These are phyloP conservation scores for Fabrea salina DNA, from an alignment of 169 alveolate species.

Conservation along the genomic window DNA sequence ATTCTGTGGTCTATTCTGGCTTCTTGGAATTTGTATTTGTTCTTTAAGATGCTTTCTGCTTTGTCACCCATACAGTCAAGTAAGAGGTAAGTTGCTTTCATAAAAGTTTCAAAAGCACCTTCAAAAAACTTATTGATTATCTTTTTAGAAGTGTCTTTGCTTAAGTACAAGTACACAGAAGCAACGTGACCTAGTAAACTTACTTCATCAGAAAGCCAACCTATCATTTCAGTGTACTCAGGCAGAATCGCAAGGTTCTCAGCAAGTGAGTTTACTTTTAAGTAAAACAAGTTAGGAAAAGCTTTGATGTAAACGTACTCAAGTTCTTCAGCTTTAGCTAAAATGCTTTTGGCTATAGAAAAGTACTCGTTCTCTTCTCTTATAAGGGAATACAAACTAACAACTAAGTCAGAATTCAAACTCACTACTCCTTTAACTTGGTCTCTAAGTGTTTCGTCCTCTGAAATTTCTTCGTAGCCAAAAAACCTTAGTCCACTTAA, in stretches of 20 bases:
- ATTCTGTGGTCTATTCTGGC: background rate
- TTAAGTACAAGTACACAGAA: background rate
- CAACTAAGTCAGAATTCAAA: background rate
- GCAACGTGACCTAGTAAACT: background rate
- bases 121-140: background rate
- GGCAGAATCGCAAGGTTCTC: background rate
- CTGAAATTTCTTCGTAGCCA: background rate
- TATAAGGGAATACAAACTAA: background rate
- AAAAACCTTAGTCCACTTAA: background rate
- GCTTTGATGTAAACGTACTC: background rate
- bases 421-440: background rate
- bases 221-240: background rate
- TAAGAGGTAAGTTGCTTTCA: background rate
- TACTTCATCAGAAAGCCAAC: background rate
- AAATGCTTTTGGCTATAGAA: background rate
- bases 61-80: too few relatives aligned
- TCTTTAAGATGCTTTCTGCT: background rate
- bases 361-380: background rate
- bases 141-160: background rate
- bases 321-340: slow-evolving; percentile 20
- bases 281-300: background rate
- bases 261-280: background rate
- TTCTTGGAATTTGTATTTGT: background rate
- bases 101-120: background rate
- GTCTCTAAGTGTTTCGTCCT: background rate